phyloP scores from a whole-genome alignment of 2,329 filamentous ascomycete species.

The Kalaharituber pfeilii region DNA sequence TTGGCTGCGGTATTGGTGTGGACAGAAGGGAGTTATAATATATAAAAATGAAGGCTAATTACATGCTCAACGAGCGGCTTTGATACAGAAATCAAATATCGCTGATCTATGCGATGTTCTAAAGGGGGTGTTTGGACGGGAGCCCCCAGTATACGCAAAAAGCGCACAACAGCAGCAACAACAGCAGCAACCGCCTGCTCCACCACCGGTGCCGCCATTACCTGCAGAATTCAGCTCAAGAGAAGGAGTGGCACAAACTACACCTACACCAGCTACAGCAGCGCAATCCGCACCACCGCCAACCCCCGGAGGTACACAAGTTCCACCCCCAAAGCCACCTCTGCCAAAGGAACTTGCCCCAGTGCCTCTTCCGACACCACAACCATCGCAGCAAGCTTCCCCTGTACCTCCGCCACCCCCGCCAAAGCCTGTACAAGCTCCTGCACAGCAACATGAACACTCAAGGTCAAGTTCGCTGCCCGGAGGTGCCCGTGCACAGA shows the following conservation, averaged over 20 bases:
- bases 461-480: constrained; percentile 25
- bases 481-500: constrained; percentile 24
- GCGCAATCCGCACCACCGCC: not conserved
- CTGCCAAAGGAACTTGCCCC: constrained; percentile 23
- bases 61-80: not conserved
- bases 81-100: constrained; percentile 55
- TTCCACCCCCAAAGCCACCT: constrained; percentile 29
- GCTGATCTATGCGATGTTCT: constrained; percentile 68
- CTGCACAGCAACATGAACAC: constrained; percentile 16
- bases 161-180: constrained; percentile 26
- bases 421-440: constrained; percentile 34
- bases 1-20: not conserved
- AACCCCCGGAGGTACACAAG: constrained; percentile 13
- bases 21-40: not conserved
- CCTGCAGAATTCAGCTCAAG: constrained; percentile 42
- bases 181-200: constrained; percentile 30
- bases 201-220: constrained; percentile 54
- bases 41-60: not conserved
- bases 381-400: constrained; percentile 28
- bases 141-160: constrained; percentile 67
- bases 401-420: constrained; percentile 32
- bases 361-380: constrained; percentile 8
- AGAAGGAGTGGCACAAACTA: constrained; percentile 20
- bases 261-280: not conserved
- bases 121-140: constrained; percentile 77